Evolutionary conservation across 768 basidiomycete genomes (phyloP), one percentile per base, ranked within the genome.

Genomic region (Rhodotorula toruloides): DNA sequence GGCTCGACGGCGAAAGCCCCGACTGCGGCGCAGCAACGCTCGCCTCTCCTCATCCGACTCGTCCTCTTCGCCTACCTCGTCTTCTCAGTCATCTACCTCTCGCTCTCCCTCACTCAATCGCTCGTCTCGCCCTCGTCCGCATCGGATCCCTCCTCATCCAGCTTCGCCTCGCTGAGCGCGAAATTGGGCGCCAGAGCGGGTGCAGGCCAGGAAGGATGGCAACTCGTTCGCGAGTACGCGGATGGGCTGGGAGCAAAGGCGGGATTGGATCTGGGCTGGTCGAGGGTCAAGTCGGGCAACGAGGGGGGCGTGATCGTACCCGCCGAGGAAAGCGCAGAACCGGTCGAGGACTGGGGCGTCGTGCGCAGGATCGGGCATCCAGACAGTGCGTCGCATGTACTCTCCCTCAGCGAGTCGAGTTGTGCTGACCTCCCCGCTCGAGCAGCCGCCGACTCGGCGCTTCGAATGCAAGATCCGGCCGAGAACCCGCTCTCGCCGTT

Each of bases 401-500:
- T 14, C n/a, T 22, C n/a, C 7, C 19, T 4, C 6, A 19, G 22
- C 22, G 11, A 25, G 17, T n/a, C 4, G 2, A 1, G 22, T 29
- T 25, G 31, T 11, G 4, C 22, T 54, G 1, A 40, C 17, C 2
- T 16, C 9, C 12, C 4, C 31, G 2, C 11, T 4, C 32, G 22
- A 22, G 10, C 17, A 13, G 32, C 39, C 55, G 48, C 14, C 53
- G 22, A 29, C 17, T n/a, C 42, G 29, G 49, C 44, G 40, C 37
- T 16, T 8, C 40, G 31, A 31, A 44, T 43, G 27, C 60, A 44
- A 21, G 59, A 53, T 19, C 54, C 74, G 17, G 31, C 59, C 4
- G 19, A 46, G 22, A 73, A 72, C 55, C 74, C 74, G 25, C 71
- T 75, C 19, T 63, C 70, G 21, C 58, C 61, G 10, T 67, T 75